phyloP scores from a whole-genome alignment of 2,329 filamentous ascomycete species.

The Shiraia sp. region DNA sequence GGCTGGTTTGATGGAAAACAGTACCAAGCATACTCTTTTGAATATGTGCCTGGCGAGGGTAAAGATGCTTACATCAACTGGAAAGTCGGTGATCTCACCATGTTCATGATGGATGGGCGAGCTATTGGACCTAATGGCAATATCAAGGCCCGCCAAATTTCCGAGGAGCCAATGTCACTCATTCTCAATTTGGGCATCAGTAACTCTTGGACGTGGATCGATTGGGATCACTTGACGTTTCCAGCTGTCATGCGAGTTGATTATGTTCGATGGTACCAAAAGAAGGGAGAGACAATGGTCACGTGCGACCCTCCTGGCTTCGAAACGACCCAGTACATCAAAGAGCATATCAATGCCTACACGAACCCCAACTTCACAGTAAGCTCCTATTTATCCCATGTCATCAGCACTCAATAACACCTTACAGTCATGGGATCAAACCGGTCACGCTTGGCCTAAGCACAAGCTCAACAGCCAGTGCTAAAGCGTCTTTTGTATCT shows the following conservation, averaged over 20 bases:
- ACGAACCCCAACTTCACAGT: slow-evolving; percentile 57
- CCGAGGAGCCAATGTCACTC: slow-evolving; percentile 59
- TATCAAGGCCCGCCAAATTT: slow-evolving; percentile 52
- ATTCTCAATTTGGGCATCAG: slow-evolving; percentile 59
- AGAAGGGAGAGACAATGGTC: slow-evolving; percentile 51
- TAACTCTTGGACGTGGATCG: slow-evolving; percentile 54
- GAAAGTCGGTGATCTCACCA: slow-evolving; percentile 57
- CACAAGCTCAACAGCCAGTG: slow-evolving; percentile 51
- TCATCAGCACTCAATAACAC: slow-evolving; percentile 1
- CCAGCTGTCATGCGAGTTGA: slow-evolving; percentile 59
- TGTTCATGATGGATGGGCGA: slow-evolving; percentile 57
- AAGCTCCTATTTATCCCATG: slow-evolving; percentile 23
- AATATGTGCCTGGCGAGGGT: slow-evolving; percentile 56
- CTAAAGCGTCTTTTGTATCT: slow-evolving; percentile 4
- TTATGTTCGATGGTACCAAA: slow-evolving; percentile 60
- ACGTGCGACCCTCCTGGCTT: slow-evolving; percentile 61
- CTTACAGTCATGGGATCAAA: slow-evolving; percentile 37
- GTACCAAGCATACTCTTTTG: slow-evolving; percentile 61
- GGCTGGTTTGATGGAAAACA: slow-evolving; percentile 58
- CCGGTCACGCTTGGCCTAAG: slow-evolving; percentile 46
- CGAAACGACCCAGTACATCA: slow-evolving; percentile 57
- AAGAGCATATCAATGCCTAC: slow-evolving; percentile 52
- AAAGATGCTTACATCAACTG: slow-evolving; percentile 54
- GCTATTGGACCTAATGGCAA: slow-evolving; percentile 60
- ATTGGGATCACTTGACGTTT: slow-evolving; percentile 51